Base-by-base conservation (phyloP, 225 moss, liverwort and hornwort species). In the Climacium dendroides region DNA sequence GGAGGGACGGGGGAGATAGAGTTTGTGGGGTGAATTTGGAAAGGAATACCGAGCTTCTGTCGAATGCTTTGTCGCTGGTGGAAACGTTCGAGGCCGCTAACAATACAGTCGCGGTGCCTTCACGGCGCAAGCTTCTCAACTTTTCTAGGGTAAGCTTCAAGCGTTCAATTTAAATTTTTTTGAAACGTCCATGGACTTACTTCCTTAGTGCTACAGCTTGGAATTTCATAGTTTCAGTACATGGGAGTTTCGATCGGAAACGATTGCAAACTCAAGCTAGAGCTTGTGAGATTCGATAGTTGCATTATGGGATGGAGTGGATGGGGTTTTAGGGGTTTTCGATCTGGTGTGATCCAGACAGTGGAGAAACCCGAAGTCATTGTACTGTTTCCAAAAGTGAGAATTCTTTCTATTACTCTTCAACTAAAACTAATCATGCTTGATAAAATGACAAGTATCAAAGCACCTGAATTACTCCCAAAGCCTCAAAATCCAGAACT, bases 31-130 rank as follows among this genome's bases (percentile, higher is more conserved):
- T 52, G 53, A 55, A 89, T 43, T 41, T 63, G 22, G 86, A 92
- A 62, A 74, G 83, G 18, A 88, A 26, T 50, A 92, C 91, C 30
- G 83, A 83, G 73, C 90, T 92, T 87, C 89, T 92, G 66, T 91
- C 89, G 52, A 92, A 91, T 65, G 76, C 71, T 8, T 52, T 92
- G 61, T 92, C 91, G 75, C 90, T 90, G 37, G 48, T 90, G 83
- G 80, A 69, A 41, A 39, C 9, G 10, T 85, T 92, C 62, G 43
- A 24, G 60, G 65, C 3, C 48, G 37, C 37, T 3, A 74, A 85
- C 32, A 52, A 16, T 5, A 80, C 89, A 22, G 79, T 25, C 25
- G 57, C 41, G 65, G 43, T 41, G 55, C 85, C 86, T 52, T 69
- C 83, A 47, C 78, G 76, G 28, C 90, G 87, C 47, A 84, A 69